Evolutionary conservation across 2,329 filamentous ascomycete genomes (phyloP).

Genomic region (Xylariaceae sp.): DNA sequence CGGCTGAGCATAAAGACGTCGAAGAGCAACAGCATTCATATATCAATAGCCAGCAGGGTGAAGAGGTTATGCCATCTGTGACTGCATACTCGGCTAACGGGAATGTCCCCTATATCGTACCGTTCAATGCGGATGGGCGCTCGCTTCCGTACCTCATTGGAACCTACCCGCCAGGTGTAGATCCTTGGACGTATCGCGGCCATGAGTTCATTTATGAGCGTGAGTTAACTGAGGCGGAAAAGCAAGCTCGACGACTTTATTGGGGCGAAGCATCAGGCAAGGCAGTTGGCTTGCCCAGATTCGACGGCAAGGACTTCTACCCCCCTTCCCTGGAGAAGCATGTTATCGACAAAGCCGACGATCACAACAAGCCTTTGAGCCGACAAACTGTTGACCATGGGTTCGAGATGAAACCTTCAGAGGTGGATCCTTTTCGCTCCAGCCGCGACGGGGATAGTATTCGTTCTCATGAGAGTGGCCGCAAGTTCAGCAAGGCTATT

Average conservation of each 20-base stretch:
- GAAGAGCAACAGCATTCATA: slow-evolving; percentile 7
- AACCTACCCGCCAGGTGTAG: slow-evolving; percentile 40
- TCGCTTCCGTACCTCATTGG: slow-evolving; percentile 51
- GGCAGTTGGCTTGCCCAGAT: slow-evolving; percentile 53
- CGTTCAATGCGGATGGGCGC: slow-evolving; percentile 7
- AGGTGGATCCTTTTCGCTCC: slow-evolving; percentile 26
- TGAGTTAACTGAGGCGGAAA: slow-evolving; percentile 53
- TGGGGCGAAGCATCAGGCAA: slow-evolving; percentile 53
- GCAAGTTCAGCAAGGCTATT: slow-evolving; percentile 30
- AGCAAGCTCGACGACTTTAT: slow-evolving; percentile 53
- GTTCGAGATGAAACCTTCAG: slow-evolving; percentile 12
- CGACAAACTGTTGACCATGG: slow-evolving; percentile 14
- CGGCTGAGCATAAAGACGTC: slow-evolving; percentile 2
- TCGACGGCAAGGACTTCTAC: slow-evolving; percentile 61
- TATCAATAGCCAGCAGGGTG: slow-evolving; percentile 12
- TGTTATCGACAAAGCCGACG: neutral
- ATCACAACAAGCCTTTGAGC: neutral
- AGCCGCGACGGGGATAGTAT: slow-evolving; percentile 19
- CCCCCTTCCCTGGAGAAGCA: slow-evolving; percentile 48
- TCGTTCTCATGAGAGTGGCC: slow-evolving; percentile 21
- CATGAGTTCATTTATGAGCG: slow-evolving; percentile 51
- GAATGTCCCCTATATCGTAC: slow-evolving; percentile 3
- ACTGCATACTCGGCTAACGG: slow-evolving; percentile 11
- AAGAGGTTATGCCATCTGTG: slow-evolving; percentile 11
- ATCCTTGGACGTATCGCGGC: slow-evolving; percentile 36